phyloP scores from a whole-genome alignment of 768 basidiomycete genomes.

The Tulasnella calospora region DNA sequence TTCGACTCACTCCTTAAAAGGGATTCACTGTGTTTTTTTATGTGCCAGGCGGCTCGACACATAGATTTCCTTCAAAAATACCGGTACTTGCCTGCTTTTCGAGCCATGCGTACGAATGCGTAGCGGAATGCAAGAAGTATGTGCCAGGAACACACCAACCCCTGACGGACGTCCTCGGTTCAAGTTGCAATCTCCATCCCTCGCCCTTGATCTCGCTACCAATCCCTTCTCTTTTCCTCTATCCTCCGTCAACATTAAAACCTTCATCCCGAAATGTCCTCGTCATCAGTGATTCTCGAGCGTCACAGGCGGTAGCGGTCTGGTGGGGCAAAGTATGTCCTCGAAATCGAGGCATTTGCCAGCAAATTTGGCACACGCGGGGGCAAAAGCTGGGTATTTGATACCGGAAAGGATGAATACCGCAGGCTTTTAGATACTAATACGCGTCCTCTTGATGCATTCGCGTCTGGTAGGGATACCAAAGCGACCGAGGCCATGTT shows the following conservation, averaged over 20 bases:
- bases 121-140: not conserved
- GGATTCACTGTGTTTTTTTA: too few species aligned
- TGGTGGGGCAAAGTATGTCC: conserved; percentile 75
- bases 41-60: too few species aligned
- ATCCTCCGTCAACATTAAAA: not conserved
- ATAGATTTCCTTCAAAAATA: too few species aligned
- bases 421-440: conserved; percentile 52
- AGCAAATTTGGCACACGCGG: conserved; percentile 70
- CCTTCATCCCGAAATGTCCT: not conserved
- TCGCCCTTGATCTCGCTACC: not conserved
- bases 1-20: too few species aligned
- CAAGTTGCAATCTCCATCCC: not conserved
- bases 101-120: too few species aligned
- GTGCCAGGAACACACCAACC: not conserved
- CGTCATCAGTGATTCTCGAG: conserved; percentile 51
- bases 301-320: conserved; percentile 79
- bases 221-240: not conserved
- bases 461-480: conserved; percentile 50
- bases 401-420: conserved; percentile 74
- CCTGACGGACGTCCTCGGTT: not conserved
- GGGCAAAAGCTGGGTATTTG: conserved; percentile 85
- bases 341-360: conserved; percentile 74
- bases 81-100: too few species aligned
- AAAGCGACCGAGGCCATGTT: conserved; percentile 72
- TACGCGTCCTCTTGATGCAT: not conserved